Evolutionary conservation across 2,329 filamentous ascomycete species (phyloP).

Genomic region (Cercospora berteroae): DNA sequence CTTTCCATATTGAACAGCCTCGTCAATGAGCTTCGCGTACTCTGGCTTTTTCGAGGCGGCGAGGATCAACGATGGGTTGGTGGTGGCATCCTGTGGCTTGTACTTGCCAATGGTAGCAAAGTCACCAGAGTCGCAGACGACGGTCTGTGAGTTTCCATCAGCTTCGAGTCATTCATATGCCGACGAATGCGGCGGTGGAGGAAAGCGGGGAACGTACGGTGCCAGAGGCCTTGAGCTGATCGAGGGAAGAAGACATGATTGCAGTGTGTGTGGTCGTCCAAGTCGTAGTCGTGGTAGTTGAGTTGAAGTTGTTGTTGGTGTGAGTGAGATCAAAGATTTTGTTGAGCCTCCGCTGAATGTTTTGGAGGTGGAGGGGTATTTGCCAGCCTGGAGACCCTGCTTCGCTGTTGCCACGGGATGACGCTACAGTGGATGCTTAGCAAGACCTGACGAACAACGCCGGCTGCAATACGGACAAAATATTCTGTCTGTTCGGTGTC

Average conservation of each 20-base stretch:
- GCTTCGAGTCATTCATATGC: slow-evolving; percentile 25
- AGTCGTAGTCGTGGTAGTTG: neutral
- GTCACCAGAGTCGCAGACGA: slow-evolving; percentile 94
- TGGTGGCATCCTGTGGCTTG: slow-evolving; percentile 99
- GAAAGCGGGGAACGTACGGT: slow-evolving; percentile 65
- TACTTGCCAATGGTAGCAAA: slow-evolving; percentile 92
- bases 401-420: slow-evolving; percentile 1
- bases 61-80: slow-evolving; percentile 98
- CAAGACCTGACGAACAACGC: slow-evolving; percentile 4
- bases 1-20: slow-evolving; percentile 76
- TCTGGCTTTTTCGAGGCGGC: slow-evolving; percentile 75
- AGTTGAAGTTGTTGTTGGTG: slow-evolving; percentile 2
- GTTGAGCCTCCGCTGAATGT: slow-evolving; percentile 5
- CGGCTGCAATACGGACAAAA: neutral
- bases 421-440: slow-evolving; percentile 4
- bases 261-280: slow-evolving; percentile 2
- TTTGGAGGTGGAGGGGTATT: slow-evolving; percentile 1
- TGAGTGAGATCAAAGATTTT: slow-evolving; percentile 1
- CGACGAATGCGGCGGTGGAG: slow-evolving; percentile 9
- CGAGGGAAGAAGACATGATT: slow-evolving; percentile 81
- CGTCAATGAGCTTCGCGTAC: slow-evolving; percentile 32
- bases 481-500: neutral
- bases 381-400: neutral
- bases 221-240: slow-evolving; percentile 95
- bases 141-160: slow-evolving; percentile 58